phyloP scores from a whole-genome alignment of 2,329 filamentous ascomycete genomes.

The Trichocomaceae sp. region DNA sequence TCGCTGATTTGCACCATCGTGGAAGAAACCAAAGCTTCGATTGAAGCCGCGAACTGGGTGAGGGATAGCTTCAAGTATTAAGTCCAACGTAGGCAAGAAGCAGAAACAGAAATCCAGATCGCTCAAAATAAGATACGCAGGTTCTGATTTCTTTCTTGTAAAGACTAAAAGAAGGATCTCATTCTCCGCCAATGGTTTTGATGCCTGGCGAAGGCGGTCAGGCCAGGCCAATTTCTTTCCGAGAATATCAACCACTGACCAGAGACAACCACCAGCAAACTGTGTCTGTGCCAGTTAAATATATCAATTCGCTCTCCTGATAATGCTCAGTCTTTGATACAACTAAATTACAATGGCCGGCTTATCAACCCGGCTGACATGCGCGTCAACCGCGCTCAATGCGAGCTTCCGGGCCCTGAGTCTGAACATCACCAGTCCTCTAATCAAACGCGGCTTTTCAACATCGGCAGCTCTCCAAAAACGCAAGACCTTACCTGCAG shows the following conservation, averaged over 20 bases:
- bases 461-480: conserved; percentile 29
- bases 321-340: background rate
- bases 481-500: conserved; percentile 27
- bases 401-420: conserved; percentile 35
- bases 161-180: background rate
- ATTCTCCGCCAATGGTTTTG: conserved; percentile 27
- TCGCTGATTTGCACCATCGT: conserved; percentile 85
- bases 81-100: background rate
- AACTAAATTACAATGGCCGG: conserved; percentile 26
- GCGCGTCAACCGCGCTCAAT: conserved; percentile 30
- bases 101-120: background rate
- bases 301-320: background rate
- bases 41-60: conserved; percentile 17
- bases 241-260: background rate
- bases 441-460: conserved; percentile 28
- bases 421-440: conserved; percentile 24
- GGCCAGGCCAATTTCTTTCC: conserved; percentile 16
- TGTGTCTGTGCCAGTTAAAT: background rate
- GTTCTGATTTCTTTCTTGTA: background rate
- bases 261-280: background rate
- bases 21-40: conserved; percentile 21
- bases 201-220: conserved; percentile 30
- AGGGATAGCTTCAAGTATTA: background rate
- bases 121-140: background rate
- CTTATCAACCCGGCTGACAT: conserved; percentile 24